Base-by-base conservation (phyloP, 345 rosid genomes). In the Aquilaria yunnanensis region DNA sequence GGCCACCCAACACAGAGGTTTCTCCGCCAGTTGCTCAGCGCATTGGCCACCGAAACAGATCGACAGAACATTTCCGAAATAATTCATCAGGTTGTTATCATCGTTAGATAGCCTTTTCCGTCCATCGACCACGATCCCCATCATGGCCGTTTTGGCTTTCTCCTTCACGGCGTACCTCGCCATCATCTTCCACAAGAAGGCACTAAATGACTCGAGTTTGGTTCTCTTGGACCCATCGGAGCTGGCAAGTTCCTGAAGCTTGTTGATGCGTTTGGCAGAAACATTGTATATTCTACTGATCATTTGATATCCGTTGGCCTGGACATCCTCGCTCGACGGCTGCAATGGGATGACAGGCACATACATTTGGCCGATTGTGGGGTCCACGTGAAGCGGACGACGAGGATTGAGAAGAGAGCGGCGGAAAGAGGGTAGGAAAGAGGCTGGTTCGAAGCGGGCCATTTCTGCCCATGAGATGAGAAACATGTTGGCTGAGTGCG, bases 61-160 rank as follows among this genome's bases (percentile, higher is more conserved):
- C 73, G 93, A 82, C 12, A 87, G 71, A n/a, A 84, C 90, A 53
- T 87, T 87, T 34, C 93, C 93, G 13, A 87, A 82, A 59, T 81
- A 81, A 4, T 57, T 60, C 9, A 29, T 50, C 82, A 83, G 72
- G 10, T 51, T 8, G 2, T 49, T 47, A 6, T 64, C 46, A 8
- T 70, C 32, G 29, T 59, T 51, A 10, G 64, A 67, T 14, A 86
- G 43, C 57, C 85, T 76, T 0, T 10, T 57, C 75, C 92, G 67
- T 47, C 92, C 92, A 10, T 86, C 89, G 50, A 86, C 85, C 2
- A 80, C 85, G 33, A 86, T 66, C 2, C 92, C 92, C 83, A 86
- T 74, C 59, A 69, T 78, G 1, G 82, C 58, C 2, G 41, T 46
- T 51, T 11, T 41, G 7, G 45, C 43, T 14, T 65, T 53, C 2